Base-by-base conservation (phyloP, 1,284 basidiomycete species). In the Exobasidium rhododendri region DNA sequence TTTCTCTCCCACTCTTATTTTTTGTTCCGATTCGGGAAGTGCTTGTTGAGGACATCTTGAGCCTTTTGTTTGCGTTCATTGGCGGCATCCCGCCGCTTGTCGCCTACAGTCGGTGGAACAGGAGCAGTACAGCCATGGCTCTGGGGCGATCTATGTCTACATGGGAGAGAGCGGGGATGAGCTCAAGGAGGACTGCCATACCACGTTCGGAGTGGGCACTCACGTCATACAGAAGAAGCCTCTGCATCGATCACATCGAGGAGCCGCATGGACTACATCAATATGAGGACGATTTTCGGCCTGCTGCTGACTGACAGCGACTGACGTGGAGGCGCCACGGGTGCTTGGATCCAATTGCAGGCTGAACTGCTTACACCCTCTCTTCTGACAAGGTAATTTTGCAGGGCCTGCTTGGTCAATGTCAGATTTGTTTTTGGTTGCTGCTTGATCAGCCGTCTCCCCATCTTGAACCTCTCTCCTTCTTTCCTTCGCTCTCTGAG, bases 21-120 rank as follows among this genome's bases (percentile, higher is more conserved):
- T 26, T 67, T 70, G 51, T 59, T 64, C 32, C 58, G 44, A 43
- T 65, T 66, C 4, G 71, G 70, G 46, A 73, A 75, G 35, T 73
- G 60, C 59, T 73, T 75, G 11, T 65, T 65, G 5, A 75, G 63
- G 22, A 75, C 40, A 5, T 67, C 69, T 40, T 69, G 67, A n/a
- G 73, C 73, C 50, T 71, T 73, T 59, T 66, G 63, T 61, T 75
- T 75, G 4, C 73, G 58, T 45, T 75, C 73, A 26, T 73, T 65
- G 10, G 68, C 65, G 1, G 67, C 67, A 28, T 68, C 61, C n/a
- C 69, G 22, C 61, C 65, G 70, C 30, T 59, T 57, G 52, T 75
- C 70, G 1, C 73, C 73, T 35, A 73, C 67, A 0, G 73, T 74
- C n/a, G 61, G 44, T 0, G 72, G 70, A 4, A 68, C 47, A 14